Evolutionary conservation across 2,329 filamentous ascomycete genomes (phyloP).

Genomic region (Knoxdaviesia proteae): DNA sequence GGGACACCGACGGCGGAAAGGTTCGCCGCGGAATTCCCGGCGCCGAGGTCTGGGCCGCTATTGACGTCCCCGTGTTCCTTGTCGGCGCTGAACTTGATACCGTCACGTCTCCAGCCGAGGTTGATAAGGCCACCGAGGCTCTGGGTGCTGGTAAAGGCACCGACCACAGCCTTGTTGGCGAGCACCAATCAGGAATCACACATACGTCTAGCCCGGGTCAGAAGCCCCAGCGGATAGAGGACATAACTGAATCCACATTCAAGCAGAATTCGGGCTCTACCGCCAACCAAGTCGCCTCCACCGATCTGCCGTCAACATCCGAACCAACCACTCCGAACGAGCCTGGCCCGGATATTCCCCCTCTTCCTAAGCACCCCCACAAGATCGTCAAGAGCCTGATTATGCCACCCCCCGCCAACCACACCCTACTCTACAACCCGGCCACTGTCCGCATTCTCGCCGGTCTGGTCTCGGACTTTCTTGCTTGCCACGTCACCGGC

Average conservation of each 20-base stretch:
- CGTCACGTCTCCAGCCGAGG: slow-evolving; percentile 51
- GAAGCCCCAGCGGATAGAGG: no score
- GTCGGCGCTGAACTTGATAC: slow-evolving; percentile 59
- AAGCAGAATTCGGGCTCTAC: no score
- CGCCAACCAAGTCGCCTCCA: background rate
- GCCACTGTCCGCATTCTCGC: slow-evolving; percentile 55
- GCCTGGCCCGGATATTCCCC: slow-evolving; percentile 17
- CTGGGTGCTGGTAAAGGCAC: background rate
- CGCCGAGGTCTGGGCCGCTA: slow-evolving; percentile 46
- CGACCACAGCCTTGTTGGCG: slow-evolving; percentile 1
- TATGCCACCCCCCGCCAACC: slow-evolving; percentile 57
- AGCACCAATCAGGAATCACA: slow-evolving; percentile 1
- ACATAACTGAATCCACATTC: no score
- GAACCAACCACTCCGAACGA: slow-evolving; percentile 2
- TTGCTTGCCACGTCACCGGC: slow-evolving; percentile 51
- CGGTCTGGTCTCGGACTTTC: slow-evolving; percentile 66
- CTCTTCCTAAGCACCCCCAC: slow-evolving; percentile 24
- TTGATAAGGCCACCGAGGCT: slow-evolving; percentile 38
- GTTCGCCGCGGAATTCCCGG: slow-evolving; percentile 47
- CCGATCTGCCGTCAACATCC: background rate
- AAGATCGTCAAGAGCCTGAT: slow-evolving; percentile 46
- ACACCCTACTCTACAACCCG: slow-evolving; percentile 68
- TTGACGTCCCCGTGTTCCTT: slow-evolving; percentile 57
- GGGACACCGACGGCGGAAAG: slow-evolving; percentile 30
- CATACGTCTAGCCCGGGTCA: no score